Percentiles rank a stretch among this genome's conserved stretches.
These are phyloP conservation scores for Hordeum pubiflorum DNA, from an alignment of 202 grass and related monocot genomes.

Conservation along the genomic window DNA sequence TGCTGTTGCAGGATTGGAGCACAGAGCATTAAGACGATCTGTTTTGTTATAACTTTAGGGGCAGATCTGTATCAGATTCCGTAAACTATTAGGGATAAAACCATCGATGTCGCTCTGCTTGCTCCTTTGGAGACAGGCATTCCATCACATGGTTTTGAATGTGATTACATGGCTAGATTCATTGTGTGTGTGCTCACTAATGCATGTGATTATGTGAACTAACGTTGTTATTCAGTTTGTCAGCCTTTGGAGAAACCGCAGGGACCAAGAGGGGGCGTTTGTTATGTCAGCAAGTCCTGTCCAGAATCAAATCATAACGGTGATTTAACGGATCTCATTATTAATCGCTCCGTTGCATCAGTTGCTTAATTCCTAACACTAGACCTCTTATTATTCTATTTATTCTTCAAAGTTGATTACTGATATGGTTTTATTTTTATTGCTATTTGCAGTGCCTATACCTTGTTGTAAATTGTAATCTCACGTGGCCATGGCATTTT, in stretches of 20 bases:
- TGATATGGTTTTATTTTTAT: not conserved
- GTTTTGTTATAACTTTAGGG: slow-evolving; percentile 22
- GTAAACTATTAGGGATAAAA: slow-evolving; percentile 38
- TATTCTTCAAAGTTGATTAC: slow-evolving; percentile 1
- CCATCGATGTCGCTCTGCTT: slow-evolving; percentile 41
- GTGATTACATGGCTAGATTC: slow-evolving; percentile 35
- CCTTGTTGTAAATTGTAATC: slow-evolving; percentile 1
- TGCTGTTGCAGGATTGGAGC: slow-evolving; percentile 27
- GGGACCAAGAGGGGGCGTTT: slow-evolving; percentile 16
- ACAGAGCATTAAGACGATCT: slow-evolving; percentile 23
- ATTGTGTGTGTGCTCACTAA: slow-evolving; percentile 33
- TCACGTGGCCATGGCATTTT: slow-evolving; percentile 33
- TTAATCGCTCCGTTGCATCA: not conserved
- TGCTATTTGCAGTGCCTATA: not conserved
- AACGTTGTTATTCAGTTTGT: slow-evolving; percentile 31
- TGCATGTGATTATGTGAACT: slow-evolving; percentile 19
- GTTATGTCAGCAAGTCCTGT: slow-evolving; percentile 1
- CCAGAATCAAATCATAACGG: slow-evolving; percentile 47
- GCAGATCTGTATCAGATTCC: slow-evolving; percentile 41
- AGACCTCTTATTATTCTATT: not conserved
- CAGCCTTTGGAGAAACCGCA: slow-evolving; percentile 45
- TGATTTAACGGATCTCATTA: slow-evolving; percentile 28
- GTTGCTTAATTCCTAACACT: not conserved
- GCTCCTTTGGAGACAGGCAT: slow-evolving; percentile 48
- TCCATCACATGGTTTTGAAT: slow-evolving; percentile 38